Evolutionary conservation across 2,329 filamentous ascomycete genomes (phyloP), one percentile per base, ranked within the genome.

Genomic region (Pseudogymnoascus sp.): DNA sequence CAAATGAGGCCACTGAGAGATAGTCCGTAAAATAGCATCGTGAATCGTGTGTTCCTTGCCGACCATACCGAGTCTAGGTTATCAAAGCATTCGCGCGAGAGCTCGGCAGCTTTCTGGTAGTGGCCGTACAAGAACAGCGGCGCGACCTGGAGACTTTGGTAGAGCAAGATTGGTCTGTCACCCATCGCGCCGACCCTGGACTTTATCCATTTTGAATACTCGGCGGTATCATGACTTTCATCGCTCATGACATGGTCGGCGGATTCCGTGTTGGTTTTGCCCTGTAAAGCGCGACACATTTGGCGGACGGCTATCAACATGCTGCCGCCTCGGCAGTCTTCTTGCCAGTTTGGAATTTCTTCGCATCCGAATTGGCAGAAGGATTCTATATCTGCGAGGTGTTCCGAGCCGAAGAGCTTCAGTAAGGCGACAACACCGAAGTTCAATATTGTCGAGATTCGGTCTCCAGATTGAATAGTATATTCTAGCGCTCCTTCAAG

Each of bases 331-430:
- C 88, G 81, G 1, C 87, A 81, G 68, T 92, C 89, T 49, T 81
- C 77, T 55, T 85, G 78, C 89, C 89, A 92, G 59, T 87, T 84
- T 1, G 84, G 83, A 63, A 90, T 83, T 66, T 92, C 89, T 65
- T 91, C 83, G 64, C 86, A 88, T n/a, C 85, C 82, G 65, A 87
- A 90, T 58, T 85, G 81, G 68, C 87, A 88, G 70, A 85, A 90
- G 0, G 81, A 81, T 71, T 92, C 89, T 0, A 91, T 76, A 62
- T 92, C 89, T 12, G 78, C 77, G 58, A 86, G 78, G 63, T 90
- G 87, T 66, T 90, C 84, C 66, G 86, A 87, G 11, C 83, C 82
- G 72, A 87, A 91, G 62, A 92, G 82, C 66, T 83, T 86, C 68
- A 88, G 82, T 66, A 84, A 81, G 2, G 86, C 84, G 33, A 82